These are phyloP conservation scores for Plasmodium coatneyi DNA, from an alignment of 169 alveolate species.

Conservation along the genomic window DNA sequence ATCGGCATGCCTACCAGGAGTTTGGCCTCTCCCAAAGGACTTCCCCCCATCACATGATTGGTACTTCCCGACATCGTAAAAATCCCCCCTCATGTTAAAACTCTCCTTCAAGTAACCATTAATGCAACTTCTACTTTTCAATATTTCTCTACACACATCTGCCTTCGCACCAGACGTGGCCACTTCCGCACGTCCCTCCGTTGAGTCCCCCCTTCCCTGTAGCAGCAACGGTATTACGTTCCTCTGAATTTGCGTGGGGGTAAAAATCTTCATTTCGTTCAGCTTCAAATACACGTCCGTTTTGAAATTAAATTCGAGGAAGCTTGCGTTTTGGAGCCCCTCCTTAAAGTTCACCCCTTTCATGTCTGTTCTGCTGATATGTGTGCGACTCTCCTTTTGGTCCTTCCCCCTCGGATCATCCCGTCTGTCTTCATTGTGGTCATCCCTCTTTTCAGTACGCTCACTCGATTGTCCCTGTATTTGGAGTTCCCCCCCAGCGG, in stretches of 20 bases:
- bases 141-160: constrained; percentile 30
- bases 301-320: constrained; percentile 66
- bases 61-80: constrained; percentile 50
- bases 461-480: background rate
- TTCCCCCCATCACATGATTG: background rate
- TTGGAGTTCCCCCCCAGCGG: background rate
- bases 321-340: constrained; percentile 39
- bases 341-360: constrained; percentile 24
- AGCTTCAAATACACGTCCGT: constrained; percentile 65
- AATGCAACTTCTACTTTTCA: constrained; percentile 34
- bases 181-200: background rate
- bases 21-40: background rate
- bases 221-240: constrained; percentile 67
- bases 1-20: background rate
- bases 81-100: constrained; percentile 1
- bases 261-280: constrained; percentile 34
- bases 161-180: background rate
- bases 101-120: constrained; percentile 38
- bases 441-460: background rate
- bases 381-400: background rate
- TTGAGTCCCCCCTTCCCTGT: background rate
- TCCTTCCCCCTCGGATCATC: background rate
- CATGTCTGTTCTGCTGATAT: background rate
- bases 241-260: constrained; percentile 67
- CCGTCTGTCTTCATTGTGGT: background rate